Conservation (phyloP, 2,329 filamentous ascomycete species). For the Botryotinia convoluta region DNA sequence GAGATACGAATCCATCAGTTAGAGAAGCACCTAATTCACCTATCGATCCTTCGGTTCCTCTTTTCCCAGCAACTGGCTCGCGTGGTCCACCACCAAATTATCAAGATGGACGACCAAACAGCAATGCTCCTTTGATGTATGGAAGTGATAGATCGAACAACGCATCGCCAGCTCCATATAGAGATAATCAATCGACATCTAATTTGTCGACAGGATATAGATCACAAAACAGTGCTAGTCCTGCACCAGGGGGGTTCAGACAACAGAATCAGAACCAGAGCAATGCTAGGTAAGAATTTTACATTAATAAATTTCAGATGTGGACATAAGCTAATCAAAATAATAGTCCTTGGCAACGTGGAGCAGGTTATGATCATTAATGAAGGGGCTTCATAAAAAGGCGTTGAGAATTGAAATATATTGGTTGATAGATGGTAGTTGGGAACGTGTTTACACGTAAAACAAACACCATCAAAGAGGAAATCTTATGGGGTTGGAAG, state of each 20-base stretch:
- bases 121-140: slow-evolving; percentile 29
- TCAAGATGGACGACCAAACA: slow-evolving; percentile 32
- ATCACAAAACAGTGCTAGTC: slow-evolving; percentile 43
- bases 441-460: slow-evolving; percentile 20
- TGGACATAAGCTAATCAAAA: slow-evolving; percentile 30
- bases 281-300: slow-evolving; percentile 46
- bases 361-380: slow-evolving; percentile 54
- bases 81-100: slow-evolving; percentile 38
- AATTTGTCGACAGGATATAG: slow-evolving; percentile 40
- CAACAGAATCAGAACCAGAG: slow-evolving; percentile 39
- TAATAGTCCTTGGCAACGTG: slow-evolving; percentile 54
- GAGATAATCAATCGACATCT: slow-evolving; percentile 39
- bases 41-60: slow-evolving; percentile 49
- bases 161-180: slow-evolving; percentile 32
- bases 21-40: slow-evolving; percentile 45
- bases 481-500: slow-evolving; percentile 19
- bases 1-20: slow-evolving; percentile 23
- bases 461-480: neutral
- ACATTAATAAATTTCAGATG: neutral
- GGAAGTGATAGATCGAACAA: slow-evolving; percentile 21
- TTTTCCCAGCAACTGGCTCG: slow-evolving; percentile 46
- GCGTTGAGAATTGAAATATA: slow-evolving; percentile 28
- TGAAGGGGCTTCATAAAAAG: slow-evolving; percentile 32
- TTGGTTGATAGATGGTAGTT: slow-evolving; percentile 23
- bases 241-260: slow-evolving; percentile 39